phyloP scores from a whole-genome alignment of 257 asterid genomes.

The Scutellaria baicalensis region DNA sequence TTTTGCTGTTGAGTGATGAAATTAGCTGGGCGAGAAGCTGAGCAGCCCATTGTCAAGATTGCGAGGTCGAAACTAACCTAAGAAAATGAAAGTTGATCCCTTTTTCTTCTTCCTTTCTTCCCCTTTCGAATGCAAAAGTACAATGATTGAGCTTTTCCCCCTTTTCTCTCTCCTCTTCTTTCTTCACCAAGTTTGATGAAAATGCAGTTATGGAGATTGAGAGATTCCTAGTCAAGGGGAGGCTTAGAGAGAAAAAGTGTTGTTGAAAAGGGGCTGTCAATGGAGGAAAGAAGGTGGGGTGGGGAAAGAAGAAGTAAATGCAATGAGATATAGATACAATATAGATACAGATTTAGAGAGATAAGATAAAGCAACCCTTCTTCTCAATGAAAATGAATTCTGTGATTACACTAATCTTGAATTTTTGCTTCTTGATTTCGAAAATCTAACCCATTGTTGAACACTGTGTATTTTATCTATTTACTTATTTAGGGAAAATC shows the following conservation, averaged over 20 bases:
- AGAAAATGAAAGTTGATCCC: slow-evolving; percentile 16
- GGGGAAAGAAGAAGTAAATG: slow-evolving; percentile 19
- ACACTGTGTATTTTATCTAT: no score
- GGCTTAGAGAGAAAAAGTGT: slow-evolving; percentile 1
- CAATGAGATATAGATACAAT: neutral
- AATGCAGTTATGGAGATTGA: neutral
- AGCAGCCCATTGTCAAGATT: slow-evolving; percentile 46
- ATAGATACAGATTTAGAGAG: neutral
- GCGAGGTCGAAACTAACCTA: neutral
- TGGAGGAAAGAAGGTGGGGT: slow-evolving; percentile 8
- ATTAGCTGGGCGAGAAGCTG: slow-evolving; percentile 58
- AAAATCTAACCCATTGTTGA: no score
- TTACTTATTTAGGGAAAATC: no score
- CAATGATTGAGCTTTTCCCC: slow-evolving; percentile 17
- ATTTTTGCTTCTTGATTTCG: neutral
- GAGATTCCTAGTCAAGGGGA: neutral
- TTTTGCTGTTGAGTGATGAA: slow-evolving; percentile 40
- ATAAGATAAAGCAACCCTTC: slow-evolving; percentile 3
- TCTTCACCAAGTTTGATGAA: neutral
- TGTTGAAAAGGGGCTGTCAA: slow-evolving; percentile 22
- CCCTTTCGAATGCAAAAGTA: slow-evolving; percentile 11
- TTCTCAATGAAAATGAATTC: slow-evolving; percentile 1
- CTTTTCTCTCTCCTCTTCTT: neutral
- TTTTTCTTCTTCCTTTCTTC: neutral
- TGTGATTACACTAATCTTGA: neutral